phyloP scores from a whole-genome alignment of 176 grass and related monocot species.

The Carex littledalei region DNA sequence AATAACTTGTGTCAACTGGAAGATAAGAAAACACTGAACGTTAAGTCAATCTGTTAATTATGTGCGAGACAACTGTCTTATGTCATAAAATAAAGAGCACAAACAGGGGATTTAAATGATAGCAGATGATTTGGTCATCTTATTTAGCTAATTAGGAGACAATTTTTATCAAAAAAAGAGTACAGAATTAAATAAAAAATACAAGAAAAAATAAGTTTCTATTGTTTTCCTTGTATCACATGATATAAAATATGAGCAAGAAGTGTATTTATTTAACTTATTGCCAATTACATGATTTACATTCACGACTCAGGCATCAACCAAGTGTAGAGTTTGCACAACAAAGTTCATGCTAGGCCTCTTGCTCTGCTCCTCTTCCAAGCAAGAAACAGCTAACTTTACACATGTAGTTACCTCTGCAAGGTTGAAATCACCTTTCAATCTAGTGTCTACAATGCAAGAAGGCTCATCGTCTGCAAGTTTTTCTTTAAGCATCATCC shows the following conservation, averaged over 20 bases:
- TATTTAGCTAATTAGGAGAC: background rate
- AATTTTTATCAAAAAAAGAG: background rate
- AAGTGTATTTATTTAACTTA: background rate
- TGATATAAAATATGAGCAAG: background rate
- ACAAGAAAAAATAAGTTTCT: background rate
- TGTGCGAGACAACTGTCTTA: background rate
- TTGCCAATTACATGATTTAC: background rate
- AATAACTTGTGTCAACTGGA: background rate
- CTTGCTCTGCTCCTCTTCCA: slow-evolving; percentile 27
- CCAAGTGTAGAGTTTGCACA: slow-evolving; percentile 2
- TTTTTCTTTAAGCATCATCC: background rate
- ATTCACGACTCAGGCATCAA: background rate
- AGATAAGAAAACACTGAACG: background rate
- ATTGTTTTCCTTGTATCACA: background rate
- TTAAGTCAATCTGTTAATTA: background rate
- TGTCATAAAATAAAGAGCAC: background rate
- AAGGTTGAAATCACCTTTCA: slow-evolving; percentile 14
- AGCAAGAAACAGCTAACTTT: slow-evolving; percentile 27
- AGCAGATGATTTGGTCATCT: background rate
- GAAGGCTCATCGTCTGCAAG: background rate
- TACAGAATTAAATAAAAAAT: background rate
- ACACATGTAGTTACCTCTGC: background rate
- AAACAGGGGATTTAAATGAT: background rate
- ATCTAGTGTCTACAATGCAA: slow-evolving; percentile 11
- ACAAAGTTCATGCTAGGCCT: slow-evolving; percentile 29